Conservation (phyloP, 169 alveolate species). For the Besnoitia besnoiti region DNA sequence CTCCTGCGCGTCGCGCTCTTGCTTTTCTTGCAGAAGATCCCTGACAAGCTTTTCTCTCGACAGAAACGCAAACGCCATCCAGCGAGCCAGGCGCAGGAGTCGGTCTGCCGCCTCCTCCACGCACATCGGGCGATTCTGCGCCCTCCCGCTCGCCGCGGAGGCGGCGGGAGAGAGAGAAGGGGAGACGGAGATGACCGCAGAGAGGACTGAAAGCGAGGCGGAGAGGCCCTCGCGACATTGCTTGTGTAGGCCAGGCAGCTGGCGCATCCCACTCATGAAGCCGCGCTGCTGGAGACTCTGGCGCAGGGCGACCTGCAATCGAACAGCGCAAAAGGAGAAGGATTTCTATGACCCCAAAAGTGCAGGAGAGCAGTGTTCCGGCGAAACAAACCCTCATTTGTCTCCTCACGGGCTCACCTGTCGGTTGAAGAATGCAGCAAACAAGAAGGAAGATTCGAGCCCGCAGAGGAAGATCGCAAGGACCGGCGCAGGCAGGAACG, state of each 20-base stretch:
- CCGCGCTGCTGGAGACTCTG: slow-evolving; percentile 57
- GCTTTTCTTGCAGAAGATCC: background rate
- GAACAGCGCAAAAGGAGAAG: no score
- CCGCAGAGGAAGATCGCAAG: slow-evolving; percentile 19
- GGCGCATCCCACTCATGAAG: slow-evolving; percentile 64
- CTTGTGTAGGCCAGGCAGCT: slow-evolving; percentile 66
- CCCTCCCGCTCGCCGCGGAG: background rate
- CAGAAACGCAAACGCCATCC: background rate
- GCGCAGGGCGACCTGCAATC: slow-evolving; percentile 36
- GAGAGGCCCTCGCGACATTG: slow-evolving; percentile 51
- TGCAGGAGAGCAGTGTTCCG: no score
- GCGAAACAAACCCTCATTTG: background rate
- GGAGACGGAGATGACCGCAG: background rate
- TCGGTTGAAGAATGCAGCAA: slow-evolving; percentile 1
- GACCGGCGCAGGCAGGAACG: background rate
- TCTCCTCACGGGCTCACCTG: background rate
- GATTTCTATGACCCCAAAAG: no score
- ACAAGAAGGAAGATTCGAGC: slow-evolving; percentile 33
- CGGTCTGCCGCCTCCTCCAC: slow-evolving; percentile 11
- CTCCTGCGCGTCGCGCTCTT: background rate
- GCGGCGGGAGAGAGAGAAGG: background rate
- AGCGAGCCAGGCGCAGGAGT: background rate
- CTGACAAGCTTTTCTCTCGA: background rate
- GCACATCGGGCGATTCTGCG: background rate
- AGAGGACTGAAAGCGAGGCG: background rate